Base-by-base conservation (phyloP, 1,284 basidiomycete species). In the Ustilago nuda region DNA sequence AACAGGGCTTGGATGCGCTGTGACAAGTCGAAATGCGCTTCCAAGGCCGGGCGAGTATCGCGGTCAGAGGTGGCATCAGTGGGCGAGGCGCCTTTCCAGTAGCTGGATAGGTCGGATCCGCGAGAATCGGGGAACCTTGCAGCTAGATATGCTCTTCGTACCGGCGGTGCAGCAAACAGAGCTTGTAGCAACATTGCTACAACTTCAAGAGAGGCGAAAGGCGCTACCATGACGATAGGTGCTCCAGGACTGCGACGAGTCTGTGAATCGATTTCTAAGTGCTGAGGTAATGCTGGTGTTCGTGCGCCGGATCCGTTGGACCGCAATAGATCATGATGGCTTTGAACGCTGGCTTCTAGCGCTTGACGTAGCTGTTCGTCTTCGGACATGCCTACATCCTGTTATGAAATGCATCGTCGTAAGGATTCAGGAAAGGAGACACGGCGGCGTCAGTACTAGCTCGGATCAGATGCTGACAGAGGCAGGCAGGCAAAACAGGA, bases 351-450 rank as follows among this genome's bases (percentile, higher is more conserved):
- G 7, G 75, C 75, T 45, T 78, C 75, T 33, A 78, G 53, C 6
- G 75, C 75, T 59, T 74, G 75, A 8, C 75, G 71, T n/a, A 78
- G 23, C 45, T 78, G 75, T 45, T 78, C 75, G 56, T 78, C 75
- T 54, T 78, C 75, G 8, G 75, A 73, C 65, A 76, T 62, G 41
- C 54, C 61, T 7, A 69, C 43, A 33, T 70, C 63, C 70, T 72
- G 56, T 55, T 27, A 12, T 12, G 11, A 32, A 19, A 33, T 33
- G n/a, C 12, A 23, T 8, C 23, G 27, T 19, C 37, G 30, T 19
- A 12, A 30, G 12, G 50, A 41, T 7, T 9, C 11, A 46, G 7
- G 23, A 43, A 7, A 32, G 27, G n/a, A 27, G 48, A 50, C 12
- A 5, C 48, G 39, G 8, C 4, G 19, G 27, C 3, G 58, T 73